phyloP scores from a whole-genome alignment of 148 eudicot genomes.

The Rhododendron henanense region DNA sequence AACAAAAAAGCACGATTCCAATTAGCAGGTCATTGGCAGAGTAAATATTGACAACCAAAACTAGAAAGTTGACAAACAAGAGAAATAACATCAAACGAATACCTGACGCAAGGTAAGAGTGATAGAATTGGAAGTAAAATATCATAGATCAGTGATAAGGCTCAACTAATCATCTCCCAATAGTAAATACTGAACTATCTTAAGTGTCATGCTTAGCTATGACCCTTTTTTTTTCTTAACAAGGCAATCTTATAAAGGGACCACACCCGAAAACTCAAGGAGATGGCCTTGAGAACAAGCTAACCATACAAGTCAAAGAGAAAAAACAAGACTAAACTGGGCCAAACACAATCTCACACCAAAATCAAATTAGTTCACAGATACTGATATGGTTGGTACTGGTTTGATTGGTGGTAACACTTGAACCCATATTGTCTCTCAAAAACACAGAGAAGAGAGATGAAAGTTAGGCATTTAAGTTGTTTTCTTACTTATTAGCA shows the following conservation, averaged over 20 bases:
- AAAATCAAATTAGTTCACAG: neutral
- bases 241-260: neutral
- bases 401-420: neutral
- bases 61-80: neutral
- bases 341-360: neutral
- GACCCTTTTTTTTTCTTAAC: neutral
- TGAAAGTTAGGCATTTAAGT: neutral
- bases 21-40: neutral
- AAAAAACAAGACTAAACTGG: neutral
- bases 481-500: neutral
- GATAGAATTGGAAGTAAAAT: neutral
- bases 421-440: neutral
- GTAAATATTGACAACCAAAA: conserved; percentile 9
- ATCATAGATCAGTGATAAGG: neutral
- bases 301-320: neutral
- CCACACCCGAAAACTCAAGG: neutral
- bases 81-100: neutral
- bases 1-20: neutral
- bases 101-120: neutral
- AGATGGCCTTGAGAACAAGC: neutral
- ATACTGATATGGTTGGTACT: neutral
- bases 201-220: neutral
- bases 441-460: neutral
- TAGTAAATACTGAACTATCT: neutral
- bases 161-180: neutral